Base-by-base conservation (phyloP, 2,329 filamentous ascomycete genomes). In the Cytospora piceae region DNA sequence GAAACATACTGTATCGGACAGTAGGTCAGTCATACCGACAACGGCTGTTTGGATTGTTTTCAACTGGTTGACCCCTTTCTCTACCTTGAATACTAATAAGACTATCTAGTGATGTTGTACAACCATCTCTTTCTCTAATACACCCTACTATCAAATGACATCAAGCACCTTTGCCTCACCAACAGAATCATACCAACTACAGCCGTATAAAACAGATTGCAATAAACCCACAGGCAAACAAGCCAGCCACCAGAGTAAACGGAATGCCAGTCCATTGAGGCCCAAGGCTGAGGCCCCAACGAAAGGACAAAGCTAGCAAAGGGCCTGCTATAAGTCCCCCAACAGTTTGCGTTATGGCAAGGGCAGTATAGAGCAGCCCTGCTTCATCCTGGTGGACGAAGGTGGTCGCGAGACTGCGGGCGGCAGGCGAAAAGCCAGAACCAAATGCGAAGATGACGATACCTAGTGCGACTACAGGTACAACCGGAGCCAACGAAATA, bases 201-300 rank as follows among this genome's bases (percentile, higher is more conserved):
- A 62, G 34, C 3, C 60, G 37, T 9, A 62, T 42, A 32, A 49
- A 22, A 15, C 24, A 56, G n/a, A 22, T 17, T 5, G 60, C 52
- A 12, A 62, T 14, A 7, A 62, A 62, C 4, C 37, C 39, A 27
- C 52, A 56, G 0, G 59, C 59, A 29, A 62, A 62, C 24, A 62
- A 62, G n/a, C 34, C 59, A 32, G 59, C 59, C n/a, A 62, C 51
- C n/a, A 53, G 27, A 32, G 59, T 39, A 49, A 62, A 62, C 7
- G 59, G 59, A 3, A 56, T 49, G 12, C 59, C 34, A 34, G 51
- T 62, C 59, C 52, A 62, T 34, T 49, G 34, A 12, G 17, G 12
- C 14, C 59, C 59, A 37, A 62, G 59, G 27, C 59, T 55, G 46
- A 62, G 59, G 20, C 59, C 59, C 59, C 34, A 62, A 17, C 59